Evolutionary conservation across 2,329 filamentous ascomycete genomes (phyloP), one percentile per base, ranked within the genome.

Genomic region (Fusarium xylarioides): DNA sequence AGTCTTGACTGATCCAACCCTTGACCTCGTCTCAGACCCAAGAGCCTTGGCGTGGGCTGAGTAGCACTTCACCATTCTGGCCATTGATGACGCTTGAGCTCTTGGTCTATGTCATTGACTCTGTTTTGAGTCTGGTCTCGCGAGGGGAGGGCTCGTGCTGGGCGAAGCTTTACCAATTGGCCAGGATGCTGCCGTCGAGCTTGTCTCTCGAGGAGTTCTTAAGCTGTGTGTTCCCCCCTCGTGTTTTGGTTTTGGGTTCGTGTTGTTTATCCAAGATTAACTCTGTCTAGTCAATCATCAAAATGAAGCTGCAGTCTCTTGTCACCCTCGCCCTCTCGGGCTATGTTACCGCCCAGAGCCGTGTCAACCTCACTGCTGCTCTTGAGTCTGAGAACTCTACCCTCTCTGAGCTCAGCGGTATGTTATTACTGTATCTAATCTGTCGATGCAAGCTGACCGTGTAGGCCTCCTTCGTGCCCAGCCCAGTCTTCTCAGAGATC

Each of bases 61-160:
- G 53, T 59, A 60, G 62, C 56, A 63, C 53, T 55, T 56, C 53
- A 57, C 34, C 46, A 49, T 50, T 68, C 58, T 65, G 44, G 28
- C 73, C 71, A 75, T 56, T 74, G 63, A 67, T 63, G 73, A 49
- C 38, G 67, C 68, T 9, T 14, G 30, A 59, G 10, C 21, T 60
- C 70, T 75, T 75, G 73, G 73, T 71, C 67, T 68, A 75, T 74
- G 73, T 75, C 69, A 76, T 73, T 73, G 74, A 74, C 69, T 76
- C 65, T 74, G 47, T 42, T 47, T 69, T 54, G 52, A 68, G 68
- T 56, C 38, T 70, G 65, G 72, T 64, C 53, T 34, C 59, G 28
- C 59, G 14, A 42, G 62, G 40, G 44, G 56, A 6, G 35, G 7
- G 43, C 56, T 65, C 58, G 54, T 72, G 67, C 52, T 54, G 18